Evolutionary conservation across 2,329 filamentous ascomycete species (phyloP), one percentile per base, ranked within the genome.

Genomic region (Penicillium rolfsii): DNA sequence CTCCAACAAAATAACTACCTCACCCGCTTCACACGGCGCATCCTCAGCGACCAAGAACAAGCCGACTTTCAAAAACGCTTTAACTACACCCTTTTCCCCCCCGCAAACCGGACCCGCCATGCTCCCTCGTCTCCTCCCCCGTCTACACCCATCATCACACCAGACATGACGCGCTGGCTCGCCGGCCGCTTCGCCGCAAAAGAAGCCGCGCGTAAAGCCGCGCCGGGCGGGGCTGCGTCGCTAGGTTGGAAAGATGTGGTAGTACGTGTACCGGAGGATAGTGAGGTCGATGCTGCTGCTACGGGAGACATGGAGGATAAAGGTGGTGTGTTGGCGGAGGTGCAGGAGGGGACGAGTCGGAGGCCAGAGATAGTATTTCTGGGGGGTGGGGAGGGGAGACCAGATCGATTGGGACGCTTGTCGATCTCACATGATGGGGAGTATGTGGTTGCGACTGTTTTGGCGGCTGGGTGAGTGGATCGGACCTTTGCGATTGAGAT

Each of bases 371-470:
- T 79, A 52, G 68, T 79, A 6, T 78, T 75, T 66, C 55, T 76
- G 64, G 67, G 66, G 19, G 40, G 33, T 14, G 58, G 43, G 22
- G 61, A 41, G 24, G 64, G 59, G 9, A 62, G 54, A 11, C 50
- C 50, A 52, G 68, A 67, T 24, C 66, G 87, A 65, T 80, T 86
- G 53, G 91, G 88, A 14, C 82, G 85, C 70, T 73, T 97, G 48
- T 94, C 89, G 61, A 96, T 97, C 68, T 95, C 90, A 70, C 93
- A 97, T 74, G 93, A 97, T 75, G 88, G 86, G 1, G 89, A 91
- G 7, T 96, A 93, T 77, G 92, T 92, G 30, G 71, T 80, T 68
- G 80, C 80, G 38, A 80, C 76, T 9, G 78, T 80, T 57, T 64
- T 80, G 58, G 77, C 76, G 38, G 71, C 72, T 46, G 71, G 67